Evolutionary conservation across 495 filamentous ascomycete species (phyloP).

Genomic region (Bacidia rubella): DNA sequence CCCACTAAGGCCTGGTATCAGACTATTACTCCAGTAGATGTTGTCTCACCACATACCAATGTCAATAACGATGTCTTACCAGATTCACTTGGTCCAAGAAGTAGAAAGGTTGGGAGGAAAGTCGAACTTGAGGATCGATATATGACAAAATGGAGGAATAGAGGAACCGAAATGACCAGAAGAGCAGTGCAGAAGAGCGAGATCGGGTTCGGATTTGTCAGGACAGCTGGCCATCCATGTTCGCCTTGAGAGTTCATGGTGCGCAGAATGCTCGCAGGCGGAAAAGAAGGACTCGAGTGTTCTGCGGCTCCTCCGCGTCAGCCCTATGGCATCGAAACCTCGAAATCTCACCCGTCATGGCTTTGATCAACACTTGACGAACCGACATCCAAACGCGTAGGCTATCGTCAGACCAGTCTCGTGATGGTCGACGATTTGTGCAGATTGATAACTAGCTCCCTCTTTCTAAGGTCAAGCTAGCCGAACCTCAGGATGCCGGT

Average conservation of each 20-base stretch:
- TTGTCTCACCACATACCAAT: slow-evolving; percentile 37
- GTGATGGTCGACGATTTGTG: no score
- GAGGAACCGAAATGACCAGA: slow-evolving; percentile 57
- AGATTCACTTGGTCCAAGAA: slow-evolving; percentile 69
- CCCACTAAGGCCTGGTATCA: slow-evolving; percentile 8
- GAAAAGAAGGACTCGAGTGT: neutral
- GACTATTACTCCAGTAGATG: slow-evolving; percentile 2
- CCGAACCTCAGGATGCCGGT: neutral
- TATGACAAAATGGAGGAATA: slow-evolving; percentile 66
- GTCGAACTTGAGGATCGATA: slow-evolving; percentile 50
- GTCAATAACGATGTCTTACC: slow-evolving; percentile 85
- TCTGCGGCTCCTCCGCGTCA: neutral
- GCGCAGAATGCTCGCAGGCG: slow-evolving; percentile 11
- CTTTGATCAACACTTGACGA: no score
- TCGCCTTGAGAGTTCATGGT: slow-evolving; percentile 12
- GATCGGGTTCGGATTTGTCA: slow-evolving; percentile 19
- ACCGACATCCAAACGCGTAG: no score
- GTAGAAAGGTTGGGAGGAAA: slow-evolving; percentile 65
- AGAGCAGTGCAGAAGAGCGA: slow-evolving; percentile 52
- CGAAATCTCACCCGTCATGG: neutral
- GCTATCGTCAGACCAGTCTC: no score
- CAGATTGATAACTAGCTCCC: no score
- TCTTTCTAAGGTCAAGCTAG: no score
- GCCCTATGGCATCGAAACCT: neutral
- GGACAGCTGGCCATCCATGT: slow-evolving; percentile 12